Evolutionary conservation across 2,329 filamentous ascomycete genomes (phyloP), one percentile per base, ranked within the genome.

Genomic region (Arthroderma uncinatum): DNA sequence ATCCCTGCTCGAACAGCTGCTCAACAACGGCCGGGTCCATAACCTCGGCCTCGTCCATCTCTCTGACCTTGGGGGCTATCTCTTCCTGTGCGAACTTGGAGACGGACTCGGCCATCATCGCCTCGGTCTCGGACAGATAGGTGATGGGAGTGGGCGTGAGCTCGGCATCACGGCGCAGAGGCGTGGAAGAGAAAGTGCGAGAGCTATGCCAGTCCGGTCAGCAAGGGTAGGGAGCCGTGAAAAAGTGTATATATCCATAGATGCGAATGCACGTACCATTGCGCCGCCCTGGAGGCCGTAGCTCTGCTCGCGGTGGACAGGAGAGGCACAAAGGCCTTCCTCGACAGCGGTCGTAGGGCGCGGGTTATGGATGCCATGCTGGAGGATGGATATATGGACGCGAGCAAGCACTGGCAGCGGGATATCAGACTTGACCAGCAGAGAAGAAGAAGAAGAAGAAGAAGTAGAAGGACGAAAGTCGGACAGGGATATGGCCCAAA

Each of bases 21-120:
- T 95, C 90, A 4, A 98, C 86, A 6, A 98, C 74, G 1, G 80
- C 71, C 0, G 89, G 84, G 71, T 97, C 93, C 93, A 98, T 97
- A 58, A 80, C 74, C 78, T 98, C 93, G 30, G 86, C 85, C 79
- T 98, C 93, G 71, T 98, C 93, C 93, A 98, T 98, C 16, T 95
- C 91, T 58, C 93, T 87, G 9, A 89, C 91, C 72, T 90, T 92
- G 56, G 93, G 93, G 54, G 91, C 82, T 64, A 98, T 86, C 30
- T 90, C 82, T 57, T 96, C 90, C 68, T 82, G 84, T 62, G 93
- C 90, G 67, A 97, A 97, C 73, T 93, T 95, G 65, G 83, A 83
- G 3, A 98, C 92, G 0, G 87, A 81, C 58, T 98, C 92, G 61
- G 85, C 82, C 87, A 98, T 95, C 67, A 93, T 82, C 12, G 81